These are phyloP conservation scores for Calonectria fujianensis DNA, from an alignment of 2,329 filamentous ascomycete species.

Conservation along the genomic window DNA sequence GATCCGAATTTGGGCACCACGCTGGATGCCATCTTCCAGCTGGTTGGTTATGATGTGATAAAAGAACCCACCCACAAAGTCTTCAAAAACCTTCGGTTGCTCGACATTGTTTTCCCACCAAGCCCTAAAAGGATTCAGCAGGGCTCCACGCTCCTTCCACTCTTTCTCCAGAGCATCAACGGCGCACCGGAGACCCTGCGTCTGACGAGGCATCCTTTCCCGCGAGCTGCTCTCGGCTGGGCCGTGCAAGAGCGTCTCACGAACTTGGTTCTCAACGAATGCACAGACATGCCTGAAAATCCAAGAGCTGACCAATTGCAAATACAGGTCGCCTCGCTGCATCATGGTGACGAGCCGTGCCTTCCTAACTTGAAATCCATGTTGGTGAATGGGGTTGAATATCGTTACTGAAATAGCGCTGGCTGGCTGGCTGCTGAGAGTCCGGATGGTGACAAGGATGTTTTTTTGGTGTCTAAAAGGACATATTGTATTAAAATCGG, in stretches of 20 bases:
- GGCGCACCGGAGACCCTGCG: constrained; percentile 24
- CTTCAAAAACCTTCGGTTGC: constrained; percentile 24
- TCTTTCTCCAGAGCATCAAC: constrained; percentile 19
- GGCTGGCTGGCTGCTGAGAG: neutral
- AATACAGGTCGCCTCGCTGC: neutral
- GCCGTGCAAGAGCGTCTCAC: constrained; percentile 11
- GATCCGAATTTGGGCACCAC: neutral
- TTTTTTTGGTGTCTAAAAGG: neutral
- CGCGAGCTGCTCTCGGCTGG: neutral
- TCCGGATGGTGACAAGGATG: neutral
- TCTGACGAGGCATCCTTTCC: constrained; percentile 27
- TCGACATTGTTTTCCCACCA: constrained; percentile 25
- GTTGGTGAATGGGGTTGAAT: constrained; percentile 13
- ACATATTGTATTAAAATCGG: neutral
- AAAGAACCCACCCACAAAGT: neutral
- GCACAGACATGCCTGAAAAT: constrained; percentile 9
- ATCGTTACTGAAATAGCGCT: neutral
- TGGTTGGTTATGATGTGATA: neutral
- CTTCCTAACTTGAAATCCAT: constrained; percentile 9
- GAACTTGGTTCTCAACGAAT: constrained; percentile 17
- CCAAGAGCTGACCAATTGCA: constrained; percentile 5
- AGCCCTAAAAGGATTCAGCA: neutral
- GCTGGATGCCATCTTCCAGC: neutral
- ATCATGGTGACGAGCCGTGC: neutral
- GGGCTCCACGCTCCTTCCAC: neutral